Evolutionary conservation across 106 monocot genomes (phyloP).

Genomic region (Phalaenopsis aphrodite): DNA sequence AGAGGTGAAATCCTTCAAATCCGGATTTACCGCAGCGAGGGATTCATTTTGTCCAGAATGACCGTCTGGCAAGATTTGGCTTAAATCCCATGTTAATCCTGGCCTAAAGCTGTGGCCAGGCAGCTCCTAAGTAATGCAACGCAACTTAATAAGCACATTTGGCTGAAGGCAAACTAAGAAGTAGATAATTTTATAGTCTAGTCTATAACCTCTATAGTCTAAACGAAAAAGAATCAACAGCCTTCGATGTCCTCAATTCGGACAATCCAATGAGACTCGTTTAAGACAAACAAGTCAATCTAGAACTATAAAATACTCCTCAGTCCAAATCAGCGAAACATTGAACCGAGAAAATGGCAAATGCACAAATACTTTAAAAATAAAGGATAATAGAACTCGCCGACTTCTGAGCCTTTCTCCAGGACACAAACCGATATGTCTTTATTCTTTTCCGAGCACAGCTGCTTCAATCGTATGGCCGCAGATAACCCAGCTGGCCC

Average conservation of each 20-base stretch:
- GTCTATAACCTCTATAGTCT: background rate
- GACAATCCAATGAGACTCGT: background rate
- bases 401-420: constrained; percentile 92
- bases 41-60: too few species aligned
- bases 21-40: too few species aligned
- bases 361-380: background rate
- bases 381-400: constrained; percentile 16
- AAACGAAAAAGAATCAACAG: background rate
- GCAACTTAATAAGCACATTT: too few species aligned
- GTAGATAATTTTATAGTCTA: too few species aligned
- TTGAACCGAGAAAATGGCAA: background rate
- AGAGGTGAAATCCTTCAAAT: too few species aligned
- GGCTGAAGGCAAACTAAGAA: too few species aligned
- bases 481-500: constrained; percentile 79
- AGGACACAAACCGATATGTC: constrained; percentile 82
- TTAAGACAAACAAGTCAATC: background rate
- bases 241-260: background rate
- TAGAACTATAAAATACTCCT: background rate
- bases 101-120: too few species aligned
- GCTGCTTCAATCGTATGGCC: constrained; percentile 81
- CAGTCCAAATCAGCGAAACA: background rate
- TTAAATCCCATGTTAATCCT: too few species aligned
- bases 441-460: constrained; percentile 51
- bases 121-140: too few species aligned
- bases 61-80: too few species aligned